Conservation (phyloP, 2,329 filamentous ascomycete species). For the Lanzia echinophila region DNA sequence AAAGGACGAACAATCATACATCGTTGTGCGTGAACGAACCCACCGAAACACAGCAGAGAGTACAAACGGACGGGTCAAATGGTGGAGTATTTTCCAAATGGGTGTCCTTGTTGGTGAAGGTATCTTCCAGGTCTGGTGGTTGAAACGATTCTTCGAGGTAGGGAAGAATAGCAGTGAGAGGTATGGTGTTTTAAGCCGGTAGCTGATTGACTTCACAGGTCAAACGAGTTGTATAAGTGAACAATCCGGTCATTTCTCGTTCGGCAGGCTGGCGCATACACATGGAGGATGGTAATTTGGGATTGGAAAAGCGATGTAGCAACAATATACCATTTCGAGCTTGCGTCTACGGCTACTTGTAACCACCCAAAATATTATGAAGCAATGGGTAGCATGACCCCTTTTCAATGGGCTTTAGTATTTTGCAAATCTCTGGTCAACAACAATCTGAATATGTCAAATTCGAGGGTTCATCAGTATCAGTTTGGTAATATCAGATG, state of each 20-base stretch:
- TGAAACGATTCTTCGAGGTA: slow-evolving; percentile 95
- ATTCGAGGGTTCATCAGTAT: too few species aligned
- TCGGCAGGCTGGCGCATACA: slow-evolving; percentile 23
- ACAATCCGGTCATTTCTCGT: slow-evolving; percentile 8
- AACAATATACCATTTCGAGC: slow-evolving; percentile 8
- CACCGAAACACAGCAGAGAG: slow-evolving; percentile 98
- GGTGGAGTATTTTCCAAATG: slow-evolving; percentile 98
- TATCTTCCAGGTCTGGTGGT: slow-evolving; percentile 98
- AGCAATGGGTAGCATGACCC: not conserved
- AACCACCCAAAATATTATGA: not conserved
- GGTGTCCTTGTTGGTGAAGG: slow-evolving; percentile 83
- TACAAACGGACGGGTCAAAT: slow-evolving; percentile 95
- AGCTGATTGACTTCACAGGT: slow-evolving; percentile 38
- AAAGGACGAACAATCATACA: slow-evolving; percentile 97
- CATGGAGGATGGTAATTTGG: slow-evolving; percentile 10
- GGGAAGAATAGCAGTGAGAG: slow-evolving; percentile 29
- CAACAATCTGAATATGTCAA: too few species aligned
- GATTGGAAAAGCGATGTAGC: slow-evolving; percentile 12
- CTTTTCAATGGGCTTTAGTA: not conserved
- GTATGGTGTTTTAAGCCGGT: slow-evolving; percentile 25
- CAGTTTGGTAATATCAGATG: too few species aligned
- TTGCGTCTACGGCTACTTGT: not conserved
- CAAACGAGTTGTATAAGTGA: slow-evolving; percentile 54
- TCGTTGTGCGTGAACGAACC: slow-evolving; percentile 87
- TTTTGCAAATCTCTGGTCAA: too few species aligned